Conservation (phyloP, 495 filamentous ascomycete species). For the Neurospora sp. region DNA sequence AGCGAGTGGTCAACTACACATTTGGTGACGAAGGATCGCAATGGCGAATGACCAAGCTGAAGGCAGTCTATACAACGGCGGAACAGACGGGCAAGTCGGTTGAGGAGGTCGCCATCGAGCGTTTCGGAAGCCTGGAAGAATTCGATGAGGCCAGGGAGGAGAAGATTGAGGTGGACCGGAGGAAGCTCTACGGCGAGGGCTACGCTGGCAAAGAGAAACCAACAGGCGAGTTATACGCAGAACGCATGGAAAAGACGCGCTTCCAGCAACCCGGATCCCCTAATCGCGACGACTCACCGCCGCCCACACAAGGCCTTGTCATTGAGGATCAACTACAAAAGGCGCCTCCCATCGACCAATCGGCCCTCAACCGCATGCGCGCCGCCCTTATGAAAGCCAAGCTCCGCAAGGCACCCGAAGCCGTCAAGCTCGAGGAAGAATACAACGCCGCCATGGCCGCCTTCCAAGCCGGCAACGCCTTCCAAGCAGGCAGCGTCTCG, state of each 20-base stretch:
- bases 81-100: constrained; percentile 59
- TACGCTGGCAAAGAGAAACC: constrained; percentile 85
- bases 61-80: constrained; percentile 70
- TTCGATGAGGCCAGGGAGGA: constrained; percentile 96
- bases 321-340: constrained; percentile 34
- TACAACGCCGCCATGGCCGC: constrained; percentile 68
- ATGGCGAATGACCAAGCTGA: constrained; percentile 94
- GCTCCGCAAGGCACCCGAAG: constrained; percentile 61
- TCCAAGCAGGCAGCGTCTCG: constrained; percentile 8
- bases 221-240: constrained; percentile 73
- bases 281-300: constrained; percentile 2
- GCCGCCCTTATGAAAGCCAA: constrained; percentile 94
- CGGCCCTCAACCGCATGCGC: constrained; percentile 76
- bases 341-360: constrained; percentile 52
- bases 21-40: constrained; percentile 85
- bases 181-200: constrained; percentile 72
- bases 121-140: constrained; percentile 69
- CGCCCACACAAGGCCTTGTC: constrained; percentile 30
- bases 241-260: constrained; percentile 38
- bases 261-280: not conserved
- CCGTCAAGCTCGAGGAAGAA: constrained; percentile 67
- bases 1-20: constrained; percentile 64
- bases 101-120: constrained; percentile 72
- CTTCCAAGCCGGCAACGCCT: constrained; percentile 32
- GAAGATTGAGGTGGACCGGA: constrained; percentile 79